Percentiles rank a stretch among this genome's conserved stretches.
Evolutionary conservation across 371 early-diverging fungal species (phyloP).

Genomic region (Apophysomyces variabilis): DNA sequence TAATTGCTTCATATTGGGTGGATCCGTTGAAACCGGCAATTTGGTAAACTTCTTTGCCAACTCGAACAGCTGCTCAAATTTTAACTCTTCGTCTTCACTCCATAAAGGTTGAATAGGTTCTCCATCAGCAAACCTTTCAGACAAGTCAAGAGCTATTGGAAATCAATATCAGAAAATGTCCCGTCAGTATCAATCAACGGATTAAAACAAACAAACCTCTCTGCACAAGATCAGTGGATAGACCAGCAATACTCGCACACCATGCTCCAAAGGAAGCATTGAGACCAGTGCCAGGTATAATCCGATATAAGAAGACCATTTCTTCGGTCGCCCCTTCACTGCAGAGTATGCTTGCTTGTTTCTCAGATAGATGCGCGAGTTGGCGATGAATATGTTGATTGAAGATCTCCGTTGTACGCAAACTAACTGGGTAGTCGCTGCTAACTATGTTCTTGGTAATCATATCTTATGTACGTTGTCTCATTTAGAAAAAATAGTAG

Average conservation of each 20-base stretch:
- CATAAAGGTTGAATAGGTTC: background rate
- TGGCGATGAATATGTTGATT: constrained; percentile 4
- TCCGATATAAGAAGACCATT: constrained; percentile 61
- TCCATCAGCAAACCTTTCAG: background rate
- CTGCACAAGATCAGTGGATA: constrained; percentile 42
- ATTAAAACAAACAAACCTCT: constrained; percentile 43
- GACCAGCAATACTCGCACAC: constrained; percentile 64
- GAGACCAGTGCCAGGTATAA: constrained; percentile 28
- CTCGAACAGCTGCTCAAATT: background rate
- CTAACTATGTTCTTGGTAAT: constrained; percentile 5
- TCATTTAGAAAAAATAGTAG: background rate
- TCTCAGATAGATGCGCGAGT: constrained; percentile 18
- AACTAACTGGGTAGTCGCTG: constrained; percentile 9
- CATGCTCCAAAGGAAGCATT: constrained; percentile 56
- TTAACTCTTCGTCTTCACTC: background rate
- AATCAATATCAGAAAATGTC: background rate
- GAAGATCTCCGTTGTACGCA: constrained; percentile 39
- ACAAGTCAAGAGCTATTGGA: background rate
- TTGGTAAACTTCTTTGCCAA: background rate
- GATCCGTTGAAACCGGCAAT: background rate
- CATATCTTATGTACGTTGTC: constrained; percentile 9
- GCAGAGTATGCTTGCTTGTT: constrained; percentile 22
- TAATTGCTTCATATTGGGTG: background rate
- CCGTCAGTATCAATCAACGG: too few species aligned
- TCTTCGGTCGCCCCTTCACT: constrained; percentile 18